Evolutionary conservation across 2,329 filamentous ascomycete genomes (phyloP), one percentile per base, ranked within the genome.

Genomic region (Endocalyx cinctus): DNA sequence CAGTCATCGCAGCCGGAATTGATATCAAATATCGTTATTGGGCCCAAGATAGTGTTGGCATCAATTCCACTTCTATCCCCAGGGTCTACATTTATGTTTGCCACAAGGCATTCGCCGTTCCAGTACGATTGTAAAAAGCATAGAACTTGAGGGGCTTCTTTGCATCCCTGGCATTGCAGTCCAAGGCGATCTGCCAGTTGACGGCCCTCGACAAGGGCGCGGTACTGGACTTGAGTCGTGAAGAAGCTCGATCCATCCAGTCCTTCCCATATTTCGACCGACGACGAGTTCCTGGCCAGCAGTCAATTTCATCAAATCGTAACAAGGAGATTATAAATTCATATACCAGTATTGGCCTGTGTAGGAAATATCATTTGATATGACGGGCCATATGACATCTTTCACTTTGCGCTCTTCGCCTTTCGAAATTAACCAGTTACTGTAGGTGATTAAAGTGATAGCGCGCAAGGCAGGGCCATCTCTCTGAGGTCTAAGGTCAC

Each of bases 321-420:
- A 13, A 10, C 26, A 8, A 8, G 26, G 26, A 27, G 13, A 27
- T n/a, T n/a, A n/a, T n/a, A 7, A 7, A 27, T 10, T 13, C n/a
- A 27, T 15, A 8, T 27, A 27, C 26, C 26, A 27, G 16, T 27
- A 27, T 27, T 27, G 26, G 26, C 26, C 26, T 8, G 26, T 27
- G 26, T 27, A 27, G 12, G 16, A 13, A 13, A 27, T 13, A 27
- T 27, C 26, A 13, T 27, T 27, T 27, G 26, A 27, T 12, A 27
- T 27, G 26, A 27, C 16, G 7, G 26, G 26, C 26, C 26, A 27
- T 13, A 27, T 15, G 12, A 27, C 26, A 15, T 27, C 26, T 27
- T 15, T 27, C 16, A 15, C 26, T 15, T 27, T 27, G 12, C 16
- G 7, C n/a, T 13, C 16, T 15, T 27, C 12, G 16, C 26, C 26